Base-by-base conservation (phyloP, 2,329 filamentous ascomycete genomes). In the Acrocalymma vagum region DNA sequence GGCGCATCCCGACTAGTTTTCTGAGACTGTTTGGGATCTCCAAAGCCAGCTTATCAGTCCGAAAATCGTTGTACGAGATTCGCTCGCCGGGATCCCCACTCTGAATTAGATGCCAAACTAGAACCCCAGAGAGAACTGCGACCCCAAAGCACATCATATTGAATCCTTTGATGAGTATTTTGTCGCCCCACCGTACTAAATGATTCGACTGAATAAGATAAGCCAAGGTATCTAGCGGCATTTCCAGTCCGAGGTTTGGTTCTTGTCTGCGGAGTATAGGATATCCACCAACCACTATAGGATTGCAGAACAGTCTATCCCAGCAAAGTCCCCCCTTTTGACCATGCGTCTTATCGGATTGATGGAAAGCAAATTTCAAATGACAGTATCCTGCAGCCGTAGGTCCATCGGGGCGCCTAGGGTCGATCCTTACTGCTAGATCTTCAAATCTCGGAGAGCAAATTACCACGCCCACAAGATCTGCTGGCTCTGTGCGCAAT, bases 151-250 rank as follows among this genome's bases (percentile, higher is more conserved):
- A 36, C 51, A 72, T 62, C 1, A 62, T 55, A 4, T 63, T 65
- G 30, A 67, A 71, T 0, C 69, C 69, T 38, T 72, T 72, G 14
- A 72, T 42, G 26, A 63, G 54, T 2, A 56, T 16, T 6, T 53
- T 55, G 1, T 45, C 56, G n/a, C 47, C 25, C 35, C 72, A 71
- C 1, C 8, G 32, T 18, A 45, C 49, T 8, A 65, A 36, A 5
- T 47, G 39, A 3, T 34, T 24, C 8, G 60, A 30, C 1, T 47
- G 27, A 3, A 41, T 45, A 4, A 69, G 37, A 2, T 29, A 26
- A 2, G 53, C 53, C 45, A 69, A 53, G 18, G 68, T 53, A 11
- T 61, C 44, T 2, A 69, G 54, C 1, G 60, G 49, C 1, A 69
- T 55, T 21, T 72, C 69, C 14, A 73, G 43, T 0, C 70, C 69